A percentile compares a stretch with the other conserved stretches of the same genome.
These are phyloP conservation scores for Suhomyces bolitotheri DNA, from an alignment of 1,139 yeast genomes.

Conservation along the genomic window DNA sequence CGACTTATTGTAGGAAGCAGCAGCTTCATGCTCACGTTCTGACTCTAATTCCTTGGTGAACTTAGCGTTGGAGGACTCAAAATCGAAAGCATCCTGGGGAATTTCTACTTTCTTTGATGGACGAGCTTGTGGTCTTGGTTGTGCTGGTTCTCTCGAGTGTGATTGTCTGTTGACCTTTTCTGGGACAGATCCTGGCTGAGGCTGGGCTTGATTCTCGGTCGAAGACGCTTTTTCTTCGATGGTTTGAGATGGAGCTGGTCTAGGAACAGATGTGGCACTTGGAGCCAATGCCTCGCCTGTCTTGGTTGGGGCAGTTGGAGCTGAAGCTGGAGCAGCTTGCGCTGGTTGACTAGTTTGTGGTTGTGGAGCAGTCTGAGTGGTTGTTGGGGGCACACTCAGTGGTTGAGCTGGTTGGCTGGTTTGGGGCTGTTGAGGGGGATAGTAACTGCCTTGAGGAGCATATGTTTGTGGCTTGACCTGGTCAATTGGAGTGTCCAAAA, in stretches of 20 bases:
- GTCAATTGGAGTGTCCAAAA: conserved; percentile 66
- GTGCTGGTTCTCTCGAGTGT: conserved; percentile 7
- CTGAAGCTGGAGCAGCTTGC: conserved; percentile 13
- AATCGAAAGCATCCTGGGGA: conserved; percentile 48
- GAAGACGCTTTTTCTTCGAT: conserved; percentile 1
- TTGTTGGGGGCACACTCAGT: conserved; percentile 15
- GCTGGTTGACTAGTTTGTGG: conserved; percentile 22
- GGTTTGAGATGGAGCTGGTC: conserved; percentile 9
- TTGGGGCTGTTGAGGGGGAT: conserved; percentile 8
- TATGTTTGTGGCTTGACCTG: conserved; percentile 46
- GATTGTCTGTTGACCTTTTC: conserved; percentile 3
- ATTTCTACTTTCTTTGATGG: conserved; percentile 18
- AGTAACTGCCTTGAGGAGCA: conserved; percentile 15
- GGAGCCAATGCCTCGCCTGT: not conserved
- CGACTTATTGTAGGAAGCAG: conserved; percentile 22
- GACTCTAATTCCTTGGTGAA: conserved; percentile 41
- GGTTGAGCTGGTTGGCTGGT: conserved; percentile 21
- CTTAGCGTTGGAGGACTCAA: conserved; percentile 48
- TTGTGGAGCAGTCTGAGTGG: conserved; percentile 17
- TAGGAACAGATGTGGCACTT: not conserved
- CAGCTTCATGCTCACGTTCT: conserved; percentile 18
- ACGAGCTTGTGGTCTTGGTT: conserved; percentile 19
- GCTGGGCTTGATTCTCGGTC: conserved; percentile 4
- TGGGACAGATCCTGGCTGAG: conserved; percentile 9
- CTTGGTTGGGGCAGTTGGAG: conserved; percentile 12